Conservation (phyloP, 2,329 filamentous ascomycete species). For the Sporothrix protearum region DNA sequence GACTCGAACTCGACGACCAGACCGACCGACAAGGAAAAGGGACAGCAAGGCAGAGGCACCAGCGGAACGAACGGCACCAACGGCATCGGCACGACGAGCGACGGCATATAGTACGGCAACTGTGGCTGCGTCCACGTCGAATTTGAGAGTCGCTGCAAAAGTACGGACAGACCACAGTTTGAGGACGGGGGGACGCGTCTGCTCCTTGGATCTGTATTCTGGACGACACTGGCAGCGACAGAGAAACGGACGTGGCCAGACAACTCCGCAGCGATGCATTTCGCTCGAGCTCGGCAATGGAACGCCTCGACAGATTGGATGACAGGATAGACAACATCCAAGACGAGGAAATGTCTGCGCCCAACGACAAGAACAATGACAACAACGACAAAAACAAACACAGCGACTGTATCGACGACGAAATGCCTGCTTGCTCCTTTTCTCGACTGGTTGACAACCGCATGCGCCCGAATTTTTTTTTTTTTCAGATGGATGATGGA, state of each 20-base stretch:
- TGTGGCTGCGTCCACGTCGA: not conserved
- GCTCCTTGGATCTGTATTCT: not conserved
- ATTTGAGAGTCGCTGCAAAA: not conserved
- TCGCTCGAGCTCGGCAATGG: not conserved
- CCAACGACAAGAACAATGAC: not conserved
- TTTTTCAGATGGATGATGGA: not conserved
- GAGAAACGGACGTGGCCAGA: not conserved
- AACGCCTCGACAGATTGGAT: not conserved
- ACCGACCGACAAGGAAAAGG: not conserved
- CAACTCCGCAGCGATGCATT: not conserved
- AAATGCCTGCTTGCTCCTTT: not conserved
- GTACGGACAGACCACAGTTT: not conserved
- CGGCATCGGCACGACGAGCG: not conserved
- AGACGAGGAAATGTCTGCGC: not conserved
- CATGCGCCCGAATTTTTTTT: not conserved
- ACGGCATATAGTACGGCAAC: not conserved
- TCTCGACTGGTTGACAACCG: not conserved
- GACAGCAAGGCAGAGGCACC: slow-evolving; percentile 2
- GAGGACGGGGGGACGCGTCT: not conserved
- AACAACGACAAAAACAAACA: not conserved
- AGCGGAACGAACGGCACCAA: not conserved
- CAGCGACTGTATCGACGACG: not conserved
- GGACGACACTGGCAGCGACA: not conserved
- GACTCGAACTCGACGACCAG: slow-evolving; percentile 10
- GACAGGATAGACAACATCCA: not conserved